These are phyloP conservation scores for Penicillium fimorum DNA, from an alignment of 495 filamentous ascomycete species.

Conservation along the genomic window DNA sequence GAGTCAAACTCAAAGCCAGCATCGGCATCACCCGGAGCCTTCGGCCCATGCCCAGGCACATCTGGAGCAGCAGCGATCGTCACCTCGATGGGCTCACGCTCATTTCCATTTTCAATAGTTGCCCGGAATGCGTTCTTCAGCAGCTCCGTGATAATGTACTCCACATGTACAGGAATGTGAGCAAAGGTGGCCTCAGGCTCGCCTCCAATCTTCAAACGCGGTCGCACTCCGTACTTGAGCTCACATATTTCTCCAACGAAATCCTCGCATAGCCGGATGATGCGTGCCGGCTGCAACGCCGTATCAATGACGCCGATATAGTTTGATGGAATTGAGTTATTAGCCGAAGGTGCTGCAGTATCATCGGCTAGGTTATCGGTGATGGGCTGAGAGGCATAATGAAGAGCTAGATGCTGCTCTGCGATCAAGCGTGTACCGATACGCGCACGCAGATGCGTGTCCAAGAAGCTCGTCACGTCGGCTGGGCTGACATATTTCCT, in stretches of 20 bases:
- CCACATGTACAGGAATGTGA: constrained; percentile 90
- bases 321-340: constrained; percentile 55
- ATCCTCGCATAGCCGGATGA: constrained; percentile 76
- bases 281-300: constrained; percentile 73
- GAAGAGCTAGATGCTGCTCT: constrained; percentile 93
- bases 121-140: constrained; percentile 96
- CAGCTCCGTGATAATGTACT: constrained; percentile 95
- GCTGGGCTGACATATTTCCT: constrained; percentile 74
- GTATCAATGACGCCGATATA: constrained; percentile 99
- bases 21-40: constrained; percentile 29
- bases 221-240: constrained; percentile 88
- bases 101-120: constrained; percentile 76
- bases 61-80: constrained; percentile 88
- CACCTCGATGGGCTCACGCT: constrained; percentile 78
- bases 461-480: constrained; percentile 86
- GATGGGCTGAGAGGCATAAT: constrained; percentile 76
- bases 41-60: constrained; percentile 32
- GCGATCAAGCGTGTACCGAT: constrained; percentile 94
- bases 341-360: constrained; percentile 16
- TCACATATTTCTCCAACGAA: constrained; percentile 97
- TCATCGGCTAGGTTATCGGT: constrained; percentile 35
- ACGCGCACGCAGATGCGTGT: constrained; percentile 88
- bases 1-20: constrained; percentile 34
- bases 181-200: constrained; percentile 79
- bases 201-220: constrained; percentile 76